Percentiles rank a stretch among this genome's conserved stretches.
Conservation (phyloP, 208 protist species). For the Leishmania mexicana region DNA sequence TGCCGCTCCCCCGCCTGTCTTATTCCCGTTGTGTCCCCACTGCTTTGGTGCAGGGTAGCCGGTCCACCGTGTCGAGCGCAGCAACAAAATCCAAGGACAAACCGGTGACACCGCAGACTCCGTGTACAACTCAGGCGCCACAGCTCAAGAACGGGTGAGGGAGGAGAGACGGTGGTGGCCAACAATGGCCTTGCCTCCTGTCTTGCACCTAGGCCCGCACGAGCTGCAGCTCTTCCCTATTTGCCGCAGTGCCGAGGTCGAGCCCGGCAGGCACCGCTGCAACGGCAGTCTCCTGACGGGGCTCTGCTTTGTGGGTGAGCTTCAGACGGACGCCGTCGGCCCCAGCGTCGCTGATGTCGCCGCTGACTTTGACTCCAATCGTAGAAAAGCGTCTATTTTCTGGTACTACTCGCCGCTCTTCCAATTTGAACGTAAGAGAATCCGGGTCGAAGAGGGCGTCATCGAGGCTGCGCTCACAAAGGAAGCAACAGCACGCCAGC, state of each 20-base stretch:
- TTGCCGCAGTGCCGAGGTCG: slow-evolving; percentile 9
- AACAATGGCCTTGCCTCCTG: slow-evolving; percentile 21
- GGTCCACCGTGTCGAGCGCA: not conserved
- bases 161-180: not conserved
- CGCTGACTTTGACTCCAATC: not conserved
- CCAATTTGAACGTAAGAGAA: slow-evolving; percentile 61
- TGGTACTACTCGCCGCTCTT: slow-evolving; percentile 82
- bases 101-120: not conserved
- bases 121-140: not conserved
- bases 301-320: slow-evolving; percentile 69
- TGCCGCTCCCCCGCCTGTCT: not conserved
- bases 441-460: slow-evolving; percentile 71
- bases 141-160: too few species aligned
- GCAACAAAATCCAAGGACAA: not conserved
- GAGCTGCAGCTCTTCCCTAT: slow-evolving; percentile 18
- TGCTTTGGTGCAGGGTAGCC: not conserved
- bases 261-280: slow-evolving; percentile 13
- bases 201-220: slow-evolving; percentile 16
- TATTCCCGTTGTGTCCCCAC: not conserved
- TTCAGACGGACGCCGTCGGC: slow-evolving; percentile 2
- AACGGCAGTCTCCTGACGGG: slow-evolving; percentile 37
- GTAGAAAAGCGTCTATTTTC: not conserved
- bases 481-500: slow-evolving; percentile 4
- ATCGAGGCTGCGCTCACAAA: slow-evolving; percentile 35
- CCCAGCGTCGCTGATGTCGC: not conserved